Evolutionary conservation across 2,329 filamentous ascomycete species (phyloP).

Genomic region (Fusarium sambucinum): DNA sequence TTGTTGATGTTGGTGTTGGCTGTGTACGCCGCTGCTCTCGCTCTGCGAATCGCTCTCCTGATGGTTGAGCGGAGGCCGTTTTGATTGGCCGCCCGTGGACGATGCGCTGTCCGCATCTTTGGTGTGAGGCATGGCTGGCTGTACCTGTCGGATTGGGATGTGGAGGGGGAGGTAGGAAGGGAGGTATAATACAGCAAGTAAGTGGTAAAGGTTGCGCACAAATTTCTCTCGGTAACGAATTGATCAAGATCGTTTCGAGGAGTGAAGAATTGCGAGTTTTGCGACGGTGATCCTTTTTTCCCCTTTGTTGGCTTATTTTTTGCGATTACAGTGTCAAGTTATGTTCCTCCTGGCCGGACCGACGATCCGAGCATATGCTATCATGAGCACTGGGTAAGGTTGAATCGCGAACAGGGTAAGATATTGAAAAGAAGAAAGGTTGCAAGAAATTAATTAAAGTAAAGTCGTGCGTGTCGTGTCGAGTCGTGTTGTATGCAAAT

Average conservation of each 20-base stretch:
- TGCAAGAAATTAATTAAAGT: conserved; percentile 20
- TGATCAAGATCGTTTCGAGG: conserved; percentile 9
- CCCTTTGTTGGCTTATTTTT: conserved; percentile 28
- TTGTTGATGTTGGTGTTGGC: conserved; percentile 50
- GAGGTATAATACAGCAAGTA: conserved; percentile 25
- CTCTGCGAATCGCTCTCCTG: conserved; percentile 54
- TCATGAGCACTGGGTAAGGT: conserved; percentile 33
- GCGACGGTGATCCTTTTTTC: not conserved
- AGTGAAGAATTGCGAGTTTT: conserved; percentile 7
- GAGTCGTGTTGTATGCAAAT: conserved; percentile 1
- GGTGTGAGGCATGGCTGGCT: conserved; percentile 57
- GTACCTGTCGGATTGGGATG: conserved; percentile 4
- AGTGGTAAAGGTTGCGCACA: conserved; percentile 16
- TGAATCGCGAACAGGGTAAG: conserved; percentile 21
- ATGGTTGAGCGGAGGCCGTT: conserved; percentile 58
- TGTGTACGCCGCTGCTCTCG: conserved; percentile 48
- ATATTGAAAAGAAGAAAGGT: conserved; percentile 5
- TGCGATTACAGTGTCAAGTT: conserved; percentile 30
- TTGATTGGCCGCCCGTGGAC: conserved; percentile 66
- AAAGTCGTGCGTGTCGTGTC: conserved; percentile 4
- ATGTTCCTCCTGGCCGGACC: conserved; percentile 37
- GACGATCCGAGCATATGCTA: conserved; percentile 30
- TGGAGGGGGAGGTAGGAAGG: conserved; percentile 11
- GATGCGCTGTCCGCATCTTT: conserved; percentile 62
- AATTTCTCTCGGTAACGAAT: conserved; percentile 10